phyloP scores from a whole-genome alignment of 2,329 filamentous ascomycete genomes.

The Allantophomopsis cytisporea region DNA sequence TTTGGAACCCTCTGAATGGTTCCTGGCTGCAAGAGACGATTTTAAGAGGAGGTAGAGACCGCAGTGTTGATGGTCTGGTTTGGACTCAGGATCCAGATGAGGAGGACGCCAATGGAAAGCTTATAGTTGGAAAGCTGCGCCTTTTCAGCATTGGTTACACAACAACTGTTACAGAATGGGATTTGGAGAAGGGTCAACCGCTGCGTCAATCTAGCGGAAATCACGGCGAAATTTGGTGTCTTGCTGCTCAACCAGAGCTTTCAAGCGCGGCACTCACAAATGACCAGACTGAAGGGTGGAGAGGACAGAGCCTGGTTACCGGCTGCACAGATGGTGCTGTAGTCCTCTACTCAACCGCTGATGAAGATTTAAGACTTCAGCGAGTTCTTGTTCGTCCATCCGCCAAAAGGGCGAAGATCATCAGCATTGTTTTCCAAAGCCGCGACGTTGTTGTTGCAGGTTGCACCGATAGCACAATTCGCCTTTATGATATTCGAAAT shows the following conservation, averaged over 20 bases:
- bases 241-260: constrained; percentile 63
- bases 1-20: constrained; percentile 74
- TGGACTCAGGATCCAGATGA: constrained; percentile 85
- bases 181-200: constrained; percentile 66
- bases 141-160: constrained; percentile 96
- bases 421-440: constrained; percentile 84
- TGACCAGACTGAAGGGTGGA: constrained; percentile 16
- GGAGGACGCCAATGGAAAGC: constrained; percentile 45
- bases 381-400: constrained; percentile 62
- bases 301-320: constrained; percentile 55
- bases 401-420: constrained; percentile 74
- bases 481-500: constrained; percentile 74
- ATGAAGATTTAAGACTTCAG: constrained; percentile 71
- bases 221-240: constrained; percentile 93
- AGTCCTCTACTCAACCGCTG: constrained; percentile 74
- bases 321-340: constrained; percentile 89
- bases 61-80: constrained; percentile 78
- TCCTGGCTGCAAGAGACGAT: constrained; percentile 84
- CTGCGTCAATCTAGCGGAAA: constrained; percentile 79
- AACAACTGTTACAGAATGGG: constrained; percentile 88
- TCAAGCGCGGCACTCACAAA: constrained; percentile 12
- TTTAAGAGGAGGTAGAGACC: constrained; percentile 69
- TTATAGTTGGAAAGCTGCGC: constrained; percentile 58
- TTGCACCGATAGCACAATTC: constrained; percentile 93
- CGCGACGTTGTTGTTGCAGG: constrained; percentile 74